Evolutionary conservation across 2,329 filamentous ascomycete genomes (phyloP).

Genomic region (Sodiomyces alkalinus): DNA sequence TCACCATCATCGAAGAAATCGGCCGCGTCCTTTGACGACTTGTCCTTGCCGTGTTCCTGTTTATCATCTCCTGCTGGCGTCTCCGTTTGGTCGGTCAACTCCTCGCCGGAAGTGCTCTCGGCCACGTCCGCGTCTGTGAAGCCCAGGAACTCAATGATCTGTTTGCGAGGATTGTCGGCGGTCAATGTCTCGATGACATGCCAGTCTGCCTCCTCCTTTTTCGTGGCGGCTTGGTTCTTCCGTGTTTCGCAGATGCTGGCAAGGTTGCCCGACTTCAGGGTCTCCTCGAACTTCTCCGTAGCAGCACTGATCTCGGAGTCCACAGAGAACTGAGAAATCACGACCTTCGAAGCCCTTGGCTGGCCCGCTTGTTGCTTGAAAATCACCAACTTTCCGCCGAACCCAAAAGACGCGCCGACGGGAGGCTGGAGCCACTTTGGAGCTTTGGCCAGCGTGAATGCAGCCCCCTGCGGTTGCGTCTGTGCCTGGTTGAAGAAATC

Average conservation of each 20-base stretch:
- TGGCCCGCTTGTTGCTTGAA: conserved; percentile 52
- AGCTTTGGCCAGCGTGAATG: conserved; percentile 72
- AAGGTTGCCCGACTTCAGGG: conserved; percentile 64
- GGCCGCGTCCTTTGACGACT: conserved; percentile 50
- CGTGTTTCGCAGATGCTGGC: conserved; percentile 66
- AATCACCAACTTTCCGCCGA: conserved; percentile 80
- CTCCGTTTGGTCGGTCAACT: conserved; percentile 11
- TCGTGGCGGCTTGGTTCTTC: conserved; percentile 57
- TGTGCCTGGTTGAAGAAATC: conserved; percentile 95
- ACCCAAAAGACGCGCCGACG: conserved; percentile 79
- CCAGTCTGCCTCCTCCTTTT: conserved; percentile 95
- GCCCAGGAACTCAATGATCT: conserved; percentile 81
- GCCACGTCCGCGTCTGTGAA: conserved; percentile 48
- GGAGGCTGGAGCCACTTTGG: conserved; percentile 86
- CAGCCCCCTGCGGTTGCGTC: conserved; percentile 76
- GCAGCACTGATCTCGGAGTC: conserved; percentile 74
- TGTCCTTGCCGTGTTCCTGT: conserved; percentile 22
- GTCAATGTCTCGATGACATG: conserved; percentile 82
- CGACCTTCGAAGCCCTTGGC: conserved; percentile 56
- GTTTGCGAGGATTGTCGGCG: conserved; percentile 68
- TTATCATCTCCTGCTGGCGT: conserved; percentile 11
- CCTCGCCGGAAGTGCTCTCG: conserved; percentile 29
- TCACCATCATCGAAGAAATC: conserved; percentile 64
- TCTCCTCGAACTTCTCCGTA: conserved; percentile 75
- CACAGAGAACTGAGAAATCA: conserved; percentile 76